Percentiles rank a stretch among this genome's conserved stretches.
These are phyloP conservation scores for Gryganskiella cystojenkinii DNA, from an alignment of 192 early-diverging fungal species.

Conservation along the genomic window DNA sequence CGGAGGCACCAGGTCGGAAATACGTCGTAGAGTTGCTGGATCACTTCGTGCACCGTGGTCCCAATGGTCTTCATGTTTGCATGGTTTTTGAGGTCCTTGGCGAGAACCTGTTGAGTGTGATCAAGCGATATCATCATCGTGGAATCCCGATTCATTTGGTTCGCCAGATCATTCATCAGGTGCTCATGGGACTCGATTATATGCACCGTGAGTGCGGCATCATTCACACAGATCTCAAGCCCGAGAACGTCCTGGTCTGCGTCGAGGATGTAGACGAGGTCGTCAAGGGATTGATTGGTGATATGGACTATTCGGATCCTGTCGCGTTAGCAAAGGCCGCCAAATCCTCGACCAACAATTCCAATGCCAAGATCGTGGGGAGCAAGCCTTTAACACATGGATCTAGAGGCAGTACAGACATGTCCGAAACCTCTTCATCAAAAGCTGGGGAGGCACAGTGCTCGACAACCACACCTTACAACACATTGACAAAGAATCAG, in stretches of 20 bases:
- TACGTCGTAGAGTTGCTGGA: slow-evolving; percentile 91
- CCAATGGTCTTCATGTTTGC: slow-evolving; percentile 92
- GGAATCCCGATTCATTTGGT: slow-evolving; percentile 91
- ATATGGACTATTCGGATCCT: slow-evolving; percentile 58
- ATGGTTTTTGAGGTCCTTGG: slow-evolving; percentile 99
- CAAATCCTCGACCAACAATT: too few relatives aligned
- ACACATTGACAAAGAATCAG: slow-evolving; percentile 51
- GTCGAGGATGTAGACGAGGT: slow-evolving; percentile 90
- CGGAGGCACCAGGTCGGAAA: slow-evolving; percentile 62
- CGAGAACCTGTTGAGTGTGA: slow-evolving; percentile 92
- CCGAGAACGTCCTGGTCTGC: slow-evolving; percentile 95
- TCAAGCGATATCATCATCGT: slow-evolving; percentile 82
- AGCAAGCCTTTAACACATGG: slow-evolving; percentile 37
- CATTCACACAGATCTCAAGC: slow-evolving; percentile 99
- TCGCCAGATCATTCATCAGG: slow-evolving; percentile 91
- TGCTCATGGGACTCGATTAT: slow-evolving; percentile 92
- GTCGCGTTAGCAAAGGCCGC: slow-evolving; percentile 38
- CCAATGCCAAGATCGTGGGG: slow-evolving; percentile 41
- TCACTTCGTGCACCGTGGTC: slow-evolving; percentile 90
- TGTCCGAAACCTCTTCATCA: not conserved
- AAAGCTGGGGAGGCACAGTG: not conserved
- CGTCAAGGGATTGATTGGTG: slow-evolving; percentile 61
- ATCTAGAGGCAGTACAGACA: not conserved
- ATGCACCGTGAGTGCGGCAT: slow-evolving; percentile 94
- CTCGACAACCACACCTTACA: slow-evolving; percentile 31